Percentiles rank a stretch among this genome's conserved stretches.
Evolutionary conservation across 768 basidiomycete genomes (phyloP).

Genomic region (Mycena chlorophos): DNA sequence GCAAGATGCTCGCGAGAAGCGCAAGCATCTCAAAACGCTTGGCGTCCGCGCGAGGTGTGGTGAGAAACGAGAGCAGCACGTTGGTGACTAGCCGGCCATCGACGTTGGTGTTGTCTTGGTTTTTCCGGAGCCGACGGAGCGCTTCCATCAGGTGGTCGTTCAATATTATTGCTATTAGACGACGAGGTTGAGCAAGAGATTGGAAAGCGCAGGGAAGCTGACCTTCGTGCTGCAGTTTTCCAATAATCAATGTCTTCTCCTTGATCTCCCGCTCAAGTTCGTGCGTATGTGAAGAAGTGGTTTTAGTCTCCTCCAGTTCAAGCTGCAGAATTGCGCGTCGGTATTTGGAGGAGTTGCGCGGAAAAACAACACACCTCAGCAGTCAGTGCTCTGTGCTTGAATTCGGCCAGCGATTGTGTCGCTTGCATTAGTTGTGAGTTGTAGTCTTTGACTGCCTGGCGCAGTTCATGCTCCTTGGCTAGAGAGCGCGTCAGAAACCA

Average conservation of each 20-base stretch:
- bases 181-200: slow-evolving; percentile 7
- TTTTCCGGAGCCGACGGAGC: slow-evolving; percentile 87
- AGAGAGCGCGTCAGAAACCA: slow-evolving; percentile 15
- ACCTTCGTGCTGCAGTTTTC: slow-evolving; percentile 95
- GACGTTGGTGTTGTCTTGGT: slow-evolving; percentile 86
- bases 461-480: slow-evolving; percentile 93
- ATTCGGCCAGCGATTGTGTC: slow-evolving; percentile 84
- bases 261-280: slow-evolving; percentile 88
- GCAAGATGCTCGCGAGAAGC: slow-evolving; percentile 85
- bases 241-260: slow-evolving; percentile 94
- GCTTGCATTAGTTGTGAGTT: slow-evolving; percentile 69
- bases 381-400: slow-evolving; percentile 80
- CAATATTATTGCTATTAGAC: slow-evolving; percentile 80
- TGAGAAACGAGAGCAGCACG: slow-evolving; percentile 85
- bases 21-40: slow-evolving; percentile 97
- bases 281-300: slow-evolving; percentile 63
- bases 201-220: slow-evolving; percentile 21
- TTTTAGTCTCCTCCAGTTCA: slow-evolving; percentile 70
- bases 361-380: slow-evolving; percentile 65
- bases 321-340: slow-evolving; percentile 45
- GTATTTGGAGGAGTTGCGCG: neutral
- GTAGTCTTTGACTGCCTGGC: slow-evolving; percentile 79
- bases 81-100: slow-evolving; percentile 94
- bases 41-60: slow-evolving; percentile 85
- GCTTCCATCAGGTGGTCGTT: slow-evolving; percentile 99